Evolutionary conservation across 108 stramenopile species (phyloP), one percentile per base, ranked within the genome.

Genomic region (Bacterosira constricta): DNA sequence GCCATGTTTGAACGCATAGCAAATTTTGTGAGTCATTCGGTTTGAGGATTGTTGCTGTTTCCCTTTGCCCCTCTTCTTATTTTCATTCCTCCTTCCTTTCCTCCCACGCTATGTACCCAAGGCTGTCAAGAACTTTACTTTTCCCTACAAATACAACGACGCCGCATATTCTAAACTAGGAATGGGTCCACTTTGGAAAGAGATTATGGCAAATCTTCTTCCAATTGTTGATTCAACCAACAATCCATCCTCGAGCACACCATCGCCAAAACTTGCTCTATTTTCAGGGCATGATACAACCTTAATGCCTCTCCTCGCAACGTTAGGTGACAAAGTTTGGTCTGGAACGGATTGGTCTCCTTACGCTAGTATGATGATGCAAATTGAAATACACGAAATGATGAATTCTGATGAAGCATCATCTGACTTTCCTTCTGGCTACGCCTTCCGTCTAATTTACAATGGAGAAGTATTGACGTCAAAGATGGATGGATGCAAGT

Each of bases 251-350:
- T 32, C 18, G 34, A 36, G 46, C 17, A 41, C 30, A 18, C 71
- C 63, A 32, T 42, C 68, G 8, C 76, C 85, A 17, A 82, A 84
- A 49, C 52, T 93, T 18, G 78, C 86, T 7, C 51, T 93, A 6
- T 88, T 86, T 79, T 82, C 87, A 0, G 95, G 91, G 26, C 92
- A 96, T 62, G 95, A 96, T 61, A 90, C 91, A 7, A 96, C 95
- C 34, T 50, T 96, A 11, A 89, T 92, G 85, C 89, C 88, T 7
- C 36, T 96, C 20, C 69, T 96, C 46, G 91, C 92, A 8, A 81
- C 90, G 8, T 68, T 95, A 30, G 86, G 87, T 6, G 57, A 82
- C 2, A 27, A 75, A 21, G 77, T 92, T 12, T 92, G 88, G 87
- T 73, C 80, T 35, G 85, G 78, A n/a, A 73, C 52, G 2, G 74